These are phyloP conservation scores for Porosira glacialis DNA, from an alignment of 352 stramenopile genomes.

Conservation along the genomic window DNA sequence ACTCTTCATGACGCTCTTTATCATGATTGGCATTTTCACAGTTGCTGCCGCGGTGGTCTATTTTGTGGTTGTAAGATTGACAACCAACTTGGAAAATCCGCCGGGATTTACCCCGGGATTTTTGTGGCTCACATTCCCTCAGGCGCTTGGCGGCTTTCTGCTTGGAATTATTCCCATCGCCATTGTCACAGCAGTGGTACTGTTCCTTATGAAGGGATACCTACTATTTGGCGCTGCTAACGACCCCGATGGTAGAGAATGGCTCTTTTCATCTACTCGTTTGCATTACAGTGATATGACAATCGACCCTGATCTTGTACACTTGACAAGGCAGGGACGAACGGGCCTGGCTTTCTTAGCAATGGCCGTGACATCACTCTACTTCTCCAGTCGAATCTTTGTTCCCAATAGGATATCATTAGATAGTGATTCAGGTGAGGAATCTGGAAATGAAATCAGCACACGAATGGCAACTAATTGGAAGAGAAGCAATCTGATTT, in stretches of 20 bases:
- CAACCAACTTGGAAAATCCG: slow-evolving; percentile 87
- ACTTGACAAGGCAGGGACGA: slow-evolving; percentile 77
- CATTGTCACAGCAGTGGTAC: slow-evolving; percentile 45
- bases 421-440: slow-evolving; percentile 62
- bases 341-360: slow-evolving; percentile 90
- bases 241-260: slow-evolving; percentile 47
- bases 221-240: slow-evolving; percentile 65
- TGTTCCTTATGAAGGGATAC: slow-evolving; percentile 52
- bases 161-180: slow-evolving; percentile 85
- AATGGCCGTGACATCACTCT: slow-evolving; percentile 85
- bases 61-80: slow-evolving; percentile 87
- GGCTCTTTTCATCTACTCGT: slow-evolving; percentile 82
- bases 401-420: slow-evolving; percentile 88
- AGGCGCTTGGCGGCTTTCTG: slow-evolving; percentile 85
- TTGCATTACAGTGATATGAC: slow-evolving; percentile 85
- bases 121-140: slow-evolving; percentile 87
- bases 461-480: slow-evolving; percentile 89
- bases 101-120: slow-evolving; percentile 89
- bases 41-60: slow-evolving; percentile 84
- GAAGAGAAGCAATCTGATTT: slow-evolving; percentile 93
- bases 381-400: slow-evolving; percentile 86
- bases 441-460: slow-evolving; percentile 83
- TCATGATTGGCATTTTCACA: slow-evolving; percentile 86
- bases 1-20: slow-evolving; percentile 92
- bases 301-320: slow-evolving; percentile 81